A percentile compares a stretch with the other conserved stretches of the same genome.
Conservation (phyloP, 2,329 filamentous ascomycete genomes). For the Hirsutella rhossiliensis region DNA sequence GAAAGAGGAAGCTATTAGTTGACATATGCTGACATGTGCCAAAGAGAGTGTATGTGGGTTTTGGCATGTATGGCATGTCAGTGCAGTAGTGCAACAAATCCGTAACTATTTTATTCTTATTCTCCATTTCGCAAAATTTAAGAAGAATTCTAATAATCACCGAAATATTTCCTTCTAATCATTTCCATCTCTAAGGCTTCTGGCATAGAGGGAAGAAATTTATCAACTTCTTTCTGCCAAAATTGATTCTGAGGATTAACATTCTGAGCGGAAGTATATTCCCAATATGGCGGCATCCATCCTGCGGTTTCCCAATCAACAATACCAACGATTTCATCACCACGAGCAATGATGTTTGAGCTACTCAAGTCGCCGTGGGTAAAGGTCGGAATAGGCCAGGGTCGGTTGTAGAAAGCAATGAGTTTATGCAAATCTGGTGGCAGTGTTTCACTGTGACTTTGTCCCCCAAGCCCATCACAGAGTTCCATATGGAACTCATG, state of each 20-base stretch:
- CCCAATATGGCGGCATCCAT: conserved; percentile 21
- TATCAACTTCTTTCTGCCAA: conserved; percentile 8
- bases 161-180: conserved; percentile 20
- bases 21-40: too few relatives aligned
- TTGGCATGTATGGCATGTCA: too few relatives aligned
- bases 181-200: conserved; percentile 9
- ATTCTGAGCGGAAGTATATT: conserved; percentile 12
- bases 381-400: conserved; percentile 24
- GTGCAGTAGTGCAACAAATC: too few relatives aligned
- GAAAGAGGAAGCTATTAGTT: too few relatives aligned
- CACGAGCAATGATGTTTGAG: conserved; percentile 28
- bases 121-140: too few relatives aligned
- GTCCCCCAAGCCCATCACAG: conserved; percentile 9
- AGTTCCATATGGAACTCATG: conserved; percentile 20
- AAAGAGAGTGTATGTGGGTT: too few relatives aligned
- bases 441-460: background rate
- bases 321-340: conserved; percentile 30
- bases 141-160: conserved; percentile 21
- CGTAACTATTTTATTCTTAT: too few relatives aligned
- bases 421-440: conserved; percentile 17
- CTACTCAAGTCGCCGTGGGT: conserved; percentile 32
- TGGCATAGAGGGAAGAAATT: conserved; percentile 5
- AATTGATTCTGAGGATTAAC: conserved; percentile 8
- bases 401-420: conserved; percentile 18
- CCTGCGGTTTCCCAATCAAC: conserved; percentile 21